A percentile compares a stretch with the other conserved stretches of the same genome.
phyloP scores from a whole-genome alignment of 192 early-diverging fungal species.

The Podila verticillata region DNA sequence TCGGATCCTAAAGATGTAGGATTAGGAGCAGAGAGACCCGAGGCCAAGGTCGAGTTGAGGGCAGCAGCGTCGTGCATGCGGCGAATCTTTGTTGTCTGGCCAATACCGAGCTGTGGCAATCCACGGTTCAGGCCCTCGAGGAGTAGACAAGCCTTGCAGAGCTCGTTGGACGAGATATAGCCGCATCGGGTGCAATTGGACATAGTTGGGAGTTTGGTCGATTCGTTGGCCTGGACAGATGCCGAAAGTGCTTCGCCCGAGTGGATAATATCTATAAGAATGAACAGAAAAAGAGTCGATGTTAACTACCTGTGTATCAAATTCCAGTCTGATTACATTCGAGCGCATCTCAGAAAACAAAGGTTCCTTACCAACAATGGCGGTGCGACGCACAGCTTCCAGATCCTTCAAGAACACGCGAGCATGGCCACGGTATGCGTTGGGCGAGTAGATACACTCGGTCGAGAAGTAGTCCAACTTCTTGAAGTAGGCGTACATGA shows the following conservation, averaged over 20 bases:
- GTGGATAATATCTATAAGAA: conserved; percentile 86
- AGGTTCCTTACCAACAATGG: conserved; percentile 78
- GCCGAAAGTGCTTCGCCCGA: conserved; percentile 87
- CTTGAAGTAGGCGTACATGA: conserved; percentile 98
- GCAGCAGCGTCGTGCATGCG: conserved; percentile 31
- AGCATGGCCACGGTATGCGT: conserved; percentile 96
- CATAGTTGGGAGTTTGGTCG: conserved; percentile 70
- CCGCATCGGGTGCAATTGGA: conserved; percentile 88
- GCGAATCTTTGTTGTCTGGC: conserved; percentile 54
- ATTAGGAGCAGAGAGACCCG: conserved; percentile 8
- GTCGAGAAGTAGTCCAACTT: conserved; percentile 98
- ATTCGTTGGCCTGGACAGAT: conserved; percentile 63
- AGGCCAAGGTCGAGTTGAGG: neutral
- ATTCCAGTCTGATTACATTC: too few relatives aligned
- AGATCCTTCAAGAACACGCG: conserved; percentile 95
- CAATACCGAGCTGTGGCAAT: conserved; percentile 76
- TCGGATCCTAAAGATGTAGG: conserved; percentile 1
- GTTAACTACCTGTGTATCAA: neutral
- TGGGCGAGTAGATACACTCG: conserved; percentile 97
- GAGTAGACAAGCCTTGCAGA: conserved; percentile 95
- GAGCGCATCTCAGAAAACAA: neutral
- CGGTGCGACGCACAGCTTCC: conserved; percentile 85
- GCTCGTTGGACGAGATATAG: conserved; percentile 90
- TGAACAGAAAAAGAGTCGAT: conserved; percentile 4
- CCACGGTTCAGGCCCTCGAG: conserved; percentile 94